These are phyloP conservation scores for Bacidia rubella DNA, from an alignment of 495 filamentous ascomycete genomes.

Conservation along the genomic window DNA sequence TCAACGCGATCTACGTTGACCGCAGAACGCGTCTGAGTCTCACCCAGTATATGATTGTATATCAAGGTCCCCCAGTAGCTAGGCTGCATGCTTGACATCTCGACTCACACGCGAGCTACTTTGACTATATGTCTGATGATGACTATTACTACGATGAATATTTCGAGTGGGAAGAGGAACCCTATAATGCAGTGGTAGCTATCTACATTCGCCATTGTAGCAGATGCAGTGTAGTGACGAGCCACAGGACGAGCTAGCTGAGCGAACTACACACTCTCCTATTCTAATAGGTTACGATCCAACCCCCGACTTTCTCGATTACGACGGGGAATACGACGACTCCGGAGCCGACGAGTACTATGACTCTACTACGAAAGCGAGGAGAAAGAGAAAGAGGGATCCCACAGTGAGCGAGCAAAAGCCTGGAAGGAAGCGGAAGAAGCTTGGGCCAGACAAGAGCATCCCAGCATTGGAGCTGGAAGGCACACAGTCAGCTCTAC, in stretches of 20 bases:
- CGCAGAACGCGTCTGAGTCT: too few species aligned
- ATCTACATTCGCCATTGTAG: constrained; percentile 11
- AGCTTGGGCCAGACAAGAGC: background rate
- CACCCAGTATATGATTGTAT: too few species aligned
- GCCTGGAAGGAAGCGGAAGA: background rate
- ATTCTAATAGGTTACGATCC: constrained; percentile 6
- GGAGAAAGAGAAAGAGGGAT: background rate
- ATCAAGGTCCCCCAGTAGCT: too few species aligned
- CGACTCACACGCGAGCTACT: background rate
- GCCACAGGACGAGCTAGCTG: constrained; percentile 35
- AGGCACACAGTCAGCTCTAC: too few species aligned
- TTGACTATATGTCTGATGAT: constrained; percentile 33
- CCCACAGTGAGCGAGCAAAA: background rate
- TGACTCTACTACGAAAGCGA: constrained; percentile 23
- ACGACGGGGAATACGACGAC: constrained; percentile 38
- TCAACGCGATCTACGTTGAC: too few species aligned
- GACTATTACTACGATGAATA: constrained; percentile 34
- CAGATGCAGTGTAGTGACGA: background rate
- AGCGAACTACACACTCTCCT: constrained; percentile 30
- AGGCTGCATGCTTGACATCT: background rate
- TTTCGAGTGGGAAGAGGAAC: constrained; percentile 28
- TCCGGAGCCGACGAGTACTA: constrained; percentile 40
- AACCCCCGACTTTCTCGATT: constrained; percentile 27
- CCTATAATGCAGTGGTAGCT: constrained; percentile 31
- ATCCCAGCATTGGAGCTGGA: too few species aligned